phyloP scores from a whole-genome alignment of 2,329 filamentous ascomycete species.

The Akanthomyces uredinophilus region DNA sequence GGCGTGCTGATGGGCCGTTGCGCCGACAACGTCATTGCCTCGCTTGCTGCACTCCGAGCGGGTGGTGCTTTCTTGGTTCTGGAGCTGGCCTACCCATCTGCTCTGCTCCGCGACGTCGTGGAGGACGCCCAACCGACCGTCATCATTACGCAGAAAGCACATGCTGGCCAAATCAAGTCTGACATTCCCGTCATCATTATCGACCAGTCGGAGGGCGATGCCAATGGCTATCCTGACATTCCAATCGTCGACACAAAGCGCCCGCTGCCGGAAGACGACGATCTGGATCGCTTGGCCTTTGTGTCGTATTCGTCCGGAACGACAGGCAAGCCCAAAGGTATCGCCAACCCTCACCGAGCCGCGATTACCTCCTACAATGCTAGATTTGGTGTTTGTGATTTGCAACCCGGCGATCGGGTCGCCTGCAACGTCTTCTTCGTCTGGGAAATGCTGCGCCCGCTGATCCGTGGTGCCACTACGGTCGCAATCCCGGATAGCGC shows the following conservation, averaged over 20 bases:
- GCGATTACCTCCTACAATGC: slow-evolving; percentile 69
- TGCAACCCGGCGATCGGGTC: slow-evolving; percentile 67
- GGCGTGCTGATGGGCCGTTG: slow-evolving; percentile 71
- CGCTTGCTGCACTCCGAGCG: slow-evolving; percentile 69
- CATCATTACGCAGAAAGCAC: slow-evolving; percentile 61
- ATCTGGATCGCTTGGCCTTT: slow-evolving; percentile 70
- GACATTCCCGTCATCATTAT: slow-evolving; percentile 60
- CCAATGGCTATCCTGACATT: slow-evolving; percentile 22
- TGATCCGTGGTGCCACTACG: slow-evolving; percentile 71
- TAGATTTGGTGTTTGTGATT: slow-evolving; percentile 64
- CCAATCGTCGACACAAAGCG: slow-evolving; percentile 36
- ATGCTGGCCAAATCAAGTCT: slow-evolving; percentile 60
- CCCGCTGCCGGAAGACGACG: slow-evolving; percentile 56
- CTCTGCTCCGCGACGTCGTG: slow-evolving; percentile 68
- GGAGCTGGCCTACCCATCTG: slow-evolving; percentile 72
- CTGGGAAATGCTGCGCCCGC: slow-evolving; percentile 76
- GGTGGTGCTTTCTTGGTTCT: slow-evolving; percentile 77
- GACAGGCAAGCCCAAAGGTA: slow-evolving; percentile 75
- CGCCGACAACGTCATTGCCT: slow-evolving; percentile 74
- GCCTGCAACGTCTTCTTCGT: slow-evolving; percentile 88
- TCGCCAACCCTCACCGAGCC: slow-evolving; percentile 72
- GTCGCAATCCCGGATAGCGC: slow-evolving; percentile 69
- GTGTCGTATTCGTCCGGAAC: slow-evolving; percentile 79
- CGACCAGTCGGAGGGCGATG: slow-evolving; percentile 40
- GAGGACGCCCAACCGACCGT: slow-evolving; percentile 69